Conservation (phyloP, 495 filamentous ascomycete genomes). For the Aspergillus indologenus region DNA sequence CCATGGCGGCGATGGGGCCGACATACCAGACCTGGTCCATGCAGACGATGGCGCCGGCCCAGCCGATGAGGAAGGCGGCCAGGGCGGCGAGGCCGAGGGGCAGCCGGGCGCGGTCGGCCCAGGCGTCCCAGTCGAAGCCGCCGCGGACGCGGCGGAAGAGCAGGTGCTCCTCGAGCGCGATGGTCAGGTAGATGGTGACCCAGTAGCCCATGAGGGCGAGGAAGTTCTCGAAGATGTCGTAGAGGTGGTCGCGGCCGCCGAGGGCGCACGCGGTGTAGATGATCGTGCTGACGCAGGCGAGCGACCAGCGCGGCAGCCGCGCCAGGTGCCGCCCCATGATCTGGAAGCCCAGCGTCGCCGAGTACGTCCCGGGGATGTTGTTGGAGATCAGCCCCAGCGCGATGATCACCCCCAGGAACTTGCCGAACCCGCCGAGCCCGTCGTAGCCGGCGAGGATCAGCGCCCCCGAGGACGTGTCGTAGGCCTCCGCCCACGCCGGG, state of each 20-base stretch:
- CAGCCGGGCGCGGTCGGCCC: slow-evolving; percentile 49
- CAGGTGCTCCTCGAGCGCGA: slow-evolving; percentile 51
- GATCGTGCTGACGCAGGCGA: slow-evolving; percentile 46
- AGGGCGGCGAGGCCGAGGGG: slow-evolving; percentile 59
- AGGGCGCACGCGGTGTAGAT: slow-evolving; percentile 56
- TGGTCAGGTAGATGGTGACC: slow-evolving; percentile 52
- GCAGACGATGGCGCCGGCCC: slow-evolving; percentile 58
- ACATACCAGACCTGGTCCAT: slow-evolving; percentile 61
- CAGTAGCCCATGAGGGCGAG: slow-evolving; percentile 61
- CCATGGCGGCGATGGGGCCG: slow-evolving; percentile 52
- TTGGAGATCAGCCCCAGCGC: slow-evolving; percentile 64
- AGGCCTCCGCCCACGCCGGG: slow-evolving; percentile 49
- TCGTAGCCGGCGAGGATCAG: slow-evolving; percentile 58
- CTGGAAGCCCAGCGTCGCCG: slow-evolving; percentile 57
- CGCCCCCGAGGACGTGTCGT: slow-evolving; percentile 54
- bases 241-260: slow-evolving; percentile 50
- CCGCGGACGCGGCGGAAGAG: slow-evolving; percentile 46
- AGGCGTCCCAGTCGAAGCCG: slow-evolving; percentile 56
- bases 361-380: slow-evolving; percentile 61
- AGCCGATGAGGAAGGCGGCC: slow-evolving; percentile 56
- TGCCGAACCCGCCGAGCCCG: slow-evolving; percentile 58
- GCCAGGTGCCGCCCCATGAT: slow-evolving; percentile 47
- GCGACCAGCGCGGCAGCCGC: slow-evolving; percentile 48
- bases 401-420: slow-evolving; percentile 60
- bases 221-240: slow-evolving; percentile 56